These are phyloP conservation scores for Ustilago esculenta DNA, from an alignment of 1,284 basidiomycete genomes.

Conservation along the genomic window DNA sequence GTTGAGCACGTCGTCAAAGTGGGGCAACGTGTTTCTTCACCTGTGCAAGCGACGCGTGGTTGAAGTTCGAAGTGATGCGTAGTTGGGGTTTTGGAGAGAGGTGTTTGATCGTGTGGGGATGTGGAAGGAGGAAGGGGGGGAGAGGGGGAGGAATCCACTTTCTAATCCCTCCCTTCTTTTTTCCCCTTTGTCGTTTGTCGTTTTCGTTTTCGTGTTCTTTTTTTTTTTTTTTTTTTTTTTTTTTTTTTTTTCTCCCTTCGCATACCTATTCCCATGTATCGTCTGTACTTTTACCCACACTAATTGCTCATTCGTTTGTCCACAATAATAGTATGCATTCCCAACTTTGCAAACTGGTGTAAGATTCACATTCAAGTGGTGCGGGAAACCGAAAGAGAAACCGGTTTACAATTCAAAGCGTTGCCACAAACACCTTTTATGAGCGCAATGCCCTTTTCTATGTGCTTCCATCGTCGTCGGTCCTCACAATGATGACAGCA, in stretches of 20 bases:
- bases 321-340: no score
- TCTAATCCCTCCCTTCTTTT: constrained; percentile 3
- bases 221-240: not conserved
- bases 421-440: constrained; percentile 13
- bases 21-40: constrained; percentile 46
- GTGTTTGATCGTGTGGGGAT: no score
- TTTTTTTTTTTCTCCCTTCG: not conserved
- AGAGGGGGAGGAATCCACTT: constrained; percentile 33
- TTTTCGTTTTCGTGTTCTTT: no score
- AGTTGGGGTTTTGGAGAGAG: constrained; percentile 26
- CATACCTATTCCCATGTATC: not conserved
- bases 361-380: no score
- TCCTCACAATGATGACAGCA: constrained; percentile 55
- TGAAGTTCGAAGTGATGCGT: constrained; percentile 34
- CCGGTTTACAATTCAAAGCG: constrained; percentile 19
- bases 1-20: constrained; percentile 49
- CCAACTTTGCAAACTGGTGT: no score
- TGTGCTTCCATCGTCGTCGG: constrained; percentile 26
- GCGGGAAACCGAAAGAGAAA: no score
- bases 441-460: constrained; percentile 20
- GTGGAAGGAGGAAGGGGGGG: not conserved
- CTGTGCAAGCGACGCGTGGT: constrained; percentile 27
- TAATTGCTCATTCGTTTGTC: not conserved
- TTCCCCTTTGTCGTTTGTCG: no score
- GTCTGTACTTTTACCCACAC: no score